Evolutionary conservation across 1,139 yeast genomes (phyloP), one percentile per base, ranked within the genome.

Genomic region (Yamadazyma triangularis): DNA sequence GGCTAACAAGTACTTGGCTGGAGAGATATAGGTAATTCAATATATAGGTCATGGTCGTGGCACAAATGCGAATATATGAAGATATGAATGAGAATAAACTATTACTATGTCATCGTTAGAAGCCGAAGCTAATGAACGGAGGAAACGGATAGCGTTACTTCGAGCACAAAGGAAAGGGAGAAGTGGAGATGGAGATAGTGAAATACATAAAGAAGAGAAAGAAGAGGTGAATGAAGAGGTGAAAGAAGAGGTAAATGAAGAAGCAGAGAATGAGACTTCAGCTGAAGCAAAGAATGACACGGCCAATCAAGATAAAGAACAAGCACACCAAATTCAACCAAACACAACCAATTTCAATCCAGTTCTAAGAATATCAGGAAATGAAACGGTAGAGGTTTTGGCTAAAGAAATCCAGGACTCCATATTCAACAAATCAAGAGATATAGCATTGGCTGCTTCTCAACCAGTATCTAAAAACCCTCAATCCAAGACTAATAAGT

Each of bases 1-100:
- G 10, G 65, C 67, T 3, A 39, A 44, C 24, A 47, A 54, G 31
- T 75, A 66, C 37, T 55, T 53, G 28, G 62, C 58, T 26, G 35
- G 37, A 44, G 45, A 37, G 34, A 23, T 31, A 32, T 35, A 27
- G 20, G 6, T 18, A 18, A 18, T 18, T 7, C 6, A n/a, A n/a
- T n/a, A n/a, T n/a, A n/a, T n/a, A n/a, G n/a, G n/a, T n/a, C n/a
- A n/a, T n/a, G n/a, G n/a, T n/a, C n/a, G n/a, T n/a, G n/a, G n/a
- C n/a, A n/a, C n/a, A n/a, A n/a, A n/a, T n/a, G n/a, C n/a, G n/a
- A n/a, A n/a, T n/a, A n/a, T n/a, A n/a, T n/a, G n/a, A n/a, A n/a
- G n/a, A n/a, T n/a, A n/a, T n/a, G n/a, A n/a, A n/a, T n/a, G n/a
- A n/a, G n/a, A n/a, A n/a, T 18, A 18, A 18, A 18, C 8, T 9